These are phyloP conservation scores for Xylaria sp. DNA, from an alignment of 495 filamentous ascomycete genomes.

Conservation along the genomic window DNA sequence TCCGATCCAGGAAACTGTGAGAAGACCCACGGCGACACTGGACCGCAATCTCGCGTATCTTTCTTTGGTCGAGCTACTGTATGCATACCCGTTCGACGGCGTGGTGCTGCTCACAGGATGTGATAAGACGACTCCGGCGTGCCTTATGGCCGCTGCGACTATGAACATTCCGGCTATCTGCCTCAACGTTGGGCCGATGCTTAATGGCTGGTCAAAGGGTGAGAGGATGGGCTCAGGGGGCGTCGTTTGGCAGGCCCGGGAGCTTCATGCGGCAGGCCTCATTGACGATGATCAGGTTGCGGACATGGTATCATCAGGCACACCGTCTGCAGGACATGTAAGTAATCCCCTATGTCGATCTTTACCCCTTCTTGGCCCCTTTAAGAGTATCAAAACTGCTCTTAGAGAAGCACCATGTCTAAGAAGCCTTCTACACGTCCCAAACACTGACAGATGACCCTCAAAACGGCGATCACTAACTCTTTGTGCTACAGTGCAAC, in stretches of 20 bases:
- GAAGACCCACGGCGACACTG: conserved; percentile 59
- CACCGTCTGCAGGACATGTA: conserved; percentile 57
- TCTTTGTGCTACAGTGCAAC: conserved; percentile 45
- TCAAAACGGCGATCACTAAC: background rate
- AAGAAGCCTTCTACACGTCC: background rate
- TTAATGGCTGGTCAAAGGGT: conserved; percentile 57
- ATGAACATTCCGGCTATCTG: conserved; percentile 64
- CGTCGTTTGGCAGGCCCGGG: conserved; percentile 60
- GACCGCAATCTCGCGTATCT: conserved; percentile 63
- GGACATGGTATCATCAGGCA: conserved; percentile 58
- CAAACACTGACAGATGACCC: background rate
- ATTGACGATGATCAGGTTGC: conserved; percentile 56
- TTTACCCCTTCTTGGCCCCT: too few relatives aligned
- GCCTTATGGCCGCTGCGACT: conserved; percentile 64
- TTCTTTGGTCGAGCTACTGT: conserved; percentile 58
- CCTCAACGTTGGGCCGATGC: conserved; percentile 63
- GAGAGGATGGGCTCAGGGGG: conserved; percentile 55
- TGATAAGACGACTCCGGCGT: conserved; percentile 64
- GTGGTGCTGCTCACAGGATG: conserved; percentile 64
- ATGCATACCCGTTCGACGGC: conserved; percentile 61
- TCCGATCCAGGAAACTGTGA: conserved; percentile 61
- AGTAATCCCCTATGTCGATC: background rate
- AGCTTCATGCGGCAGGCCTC: conserved; percentile 59
- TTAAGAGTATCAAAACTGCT: background rate
- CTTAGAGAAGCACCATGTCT: background rate